Conservation (phyloP, 345 rosid species). For the Rhizophora apiculata region DNA sequence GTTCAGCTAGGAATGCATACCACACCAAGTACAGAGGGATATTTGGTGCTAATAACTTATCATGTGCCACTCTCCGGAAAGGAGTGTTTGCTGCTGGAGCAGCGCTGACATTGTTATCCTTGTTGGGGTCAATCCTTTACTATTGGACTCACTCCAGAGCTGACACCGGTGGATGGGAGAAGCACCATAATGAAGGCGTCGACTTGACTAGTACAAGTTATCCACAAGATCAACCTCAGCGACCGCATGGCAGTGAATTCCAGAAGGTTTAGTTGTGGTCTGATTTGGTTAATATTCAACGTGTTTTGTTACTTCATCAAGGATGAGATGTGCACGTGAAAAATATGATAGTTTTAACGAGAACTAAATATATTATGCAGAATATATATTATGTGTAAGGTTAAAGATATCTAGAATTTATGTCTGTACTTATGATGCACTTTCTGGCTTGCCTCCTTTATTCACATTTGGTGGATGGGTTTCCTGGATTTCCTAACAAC, state of each 20-base stretch:
- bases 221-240: constrained; percentile 34
- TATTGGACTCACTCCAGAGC: constrained; percentile 84
- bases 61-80: constrained; percentile 82
- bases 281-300: constrained; percentile 7
- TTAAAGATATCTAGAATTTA: neutral
- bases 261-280: constrained; percentile 39
- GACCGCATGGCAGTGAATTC: constrained; percentile 42
- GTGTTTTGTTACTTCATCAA: constrained; percentile 2
- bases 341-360: neutral
- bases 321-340: constrained; percentile 13
- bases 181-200: constrained; percentile 76
- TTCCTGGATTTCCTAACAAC: too few species aligned
- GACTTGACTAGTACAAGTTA: constrained; percentile 48
- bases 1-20: constrained; percentile 81
- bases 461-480: neutral
- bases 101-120: constrained; percentile 73
- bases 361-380: neutral
- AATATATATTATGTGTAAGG: neutral
- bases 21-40: constrained; percentile 73
- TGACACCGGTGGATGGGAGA: constrained; percentile 95
- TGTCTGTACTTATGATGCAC: neutral
- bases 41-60: constrained; percentile 41
- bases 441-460: neutral
- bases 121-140: constrained; percentile 59
- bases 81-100: constrained; percentile 96